Evolutionary conservation across 73 alveolate species (phyloP).

Genomic region (Paramecium sexaurelia): DNA sequence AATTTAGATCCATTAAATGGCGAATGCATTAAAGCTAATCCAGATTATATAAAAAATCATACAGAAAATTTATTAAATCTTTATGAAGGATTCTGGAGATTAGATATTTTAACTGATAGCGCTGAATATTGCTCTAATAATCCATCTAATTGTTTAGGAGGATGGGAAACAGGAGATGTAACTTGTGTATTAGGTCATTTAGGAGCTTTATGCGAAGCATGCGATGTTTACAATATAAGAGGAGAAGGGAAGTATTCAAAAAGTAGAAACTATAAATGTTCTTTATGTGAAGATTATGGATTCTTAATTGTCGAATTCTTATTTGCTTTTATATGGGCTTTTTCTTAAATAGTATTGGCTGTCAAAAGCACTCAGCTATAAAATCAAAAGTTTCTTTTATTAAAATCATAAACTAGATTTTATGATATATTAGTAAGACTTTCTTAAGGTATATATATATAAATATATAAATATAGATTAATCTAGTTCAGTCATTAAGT

Average conservation of each 20-base stretch:
- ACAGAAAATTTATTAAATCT: background rate
- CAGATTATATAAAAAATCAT: background rate
- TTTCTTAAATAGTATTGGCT: background rate
- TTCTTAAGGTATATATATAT: background rate
- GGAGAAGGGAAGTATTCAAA: constrained; percentile 46
- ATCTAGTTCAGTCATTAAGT: background rate
- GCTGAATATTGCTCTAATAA: constrained; percentile 5
- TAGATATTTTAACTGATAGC: background rate
- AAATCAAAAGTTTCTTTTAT: background rate
- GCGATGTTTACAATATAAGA: constrained; percentile 49
- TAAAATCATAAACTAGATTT: background rate
- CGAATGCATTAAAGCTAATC: background rate
- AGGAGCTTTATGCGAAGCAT: constrained; percentile 64
- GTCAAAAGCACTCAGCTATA: background rate
- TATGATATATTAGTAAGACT: background rate
- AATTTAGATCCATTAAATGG: background rate
- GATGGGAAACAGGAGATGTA: constrained; percentile 48
- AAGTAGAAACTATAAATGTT: constrained; percentile 44
- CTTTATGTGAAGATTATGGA: background rate
- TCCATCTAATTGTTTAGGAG: constrained; percentile 57
- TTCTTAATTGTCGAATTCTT: background rate
- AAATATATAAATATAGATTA: background rate
- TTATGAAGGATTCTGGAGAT: background rate
- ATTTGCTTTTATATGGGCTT: background rate
- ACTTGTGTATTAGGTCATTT: constrained; percentile 41